Evolutionary conservation across 257 asterid genomes (phyloP), one percentile per base, ranked within the genome.

Genomic region (Lantana camara): DNA sequence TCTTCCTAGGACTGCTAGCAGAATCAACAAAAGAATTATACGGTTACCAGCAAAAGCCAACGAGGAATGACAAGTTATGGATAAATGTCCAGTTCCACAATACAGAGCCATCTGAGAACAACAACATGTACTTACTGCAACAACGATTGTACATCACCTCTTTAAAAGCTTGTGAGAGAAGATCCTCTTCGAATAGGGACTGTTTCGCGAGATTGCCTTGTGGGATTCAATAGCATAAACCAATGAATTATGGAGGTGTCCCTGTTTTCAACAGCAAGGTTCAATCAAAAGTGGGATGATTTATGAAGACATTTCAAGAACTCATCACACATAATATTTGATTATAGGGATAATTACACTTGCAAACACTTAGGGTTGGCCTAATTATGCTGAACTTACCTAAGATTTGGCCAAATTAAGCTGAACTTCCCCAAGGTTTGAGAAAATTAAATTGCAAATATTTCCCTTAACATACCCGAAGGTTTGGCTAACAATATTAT

Each of bases 121-220:
- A 35, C 40, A 35, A 30, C 72, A 72, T 7, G 27, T 48, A n/a
- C 46, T 32, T 21, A 7, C 9, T 45, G 34, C 46, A 47, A 64
- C 9, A 27, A 71, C 38, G 56, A 30, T 47, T 20, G 48, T 65
- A 34, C 51, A 58, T 72, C 72, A 72, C 72, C 49, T 59, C 63
- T 49, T 72, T 21, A 72, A n/a, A 41, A 57, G 72, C 68, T 85
- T 85, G 81, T 74, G 78, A 22, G 93, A 82, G 80, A 85, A 83
- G 34, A 85, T 75, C 73, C 83, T 73, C 76, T 85, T 85, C 3
- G 87, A 81, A 37, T 78, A 82, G 1, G 93, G 89, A 63, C 77
- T 80, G 66, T 77, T 80, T 12, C 89, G 79, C 4, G 88, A 78
- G 56, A 75, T 60, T 53, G 84, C 79, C 69, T 74, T 79, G 56